A percentile compares a stretch with the other conserved stretches of the same genome.
Conservation (phyloP, 139 green algal genomes). For the Tetradesmus obliquus region DNA sequence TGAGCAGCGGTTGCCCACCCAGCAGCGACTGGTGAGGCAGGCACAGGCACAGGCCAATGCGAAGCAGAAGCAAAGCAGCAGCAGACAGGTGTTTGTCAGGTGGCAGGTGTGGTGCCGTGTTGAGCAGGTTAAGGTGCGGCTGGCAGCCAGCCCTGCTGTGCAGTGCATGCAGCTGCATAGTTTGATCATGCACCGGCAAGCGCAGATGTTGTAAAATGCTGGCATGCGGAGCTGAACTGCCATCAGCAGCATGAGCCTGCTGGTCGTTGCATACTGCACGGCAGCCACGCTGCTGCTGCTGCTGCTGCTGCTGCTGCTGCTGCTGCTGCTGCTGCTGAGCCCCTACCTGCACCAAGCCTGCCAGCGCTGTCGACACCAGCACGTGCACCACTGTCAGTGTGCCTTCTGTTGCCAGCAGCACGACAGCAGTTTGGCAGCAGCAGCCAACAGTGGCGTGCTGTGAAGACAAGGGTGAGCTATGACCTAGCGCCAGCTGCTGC, state of each 20-base stretch:
- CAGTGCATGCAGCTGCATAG: neutral
- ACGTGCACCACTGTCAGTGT: constrained; percentile 74
- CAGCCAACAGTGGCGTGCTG: neutral
- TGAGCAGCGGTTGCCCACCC: constrained; percentile 92
- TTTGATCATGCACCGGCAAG: neutral
- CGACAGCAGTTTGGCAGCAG: neutral
- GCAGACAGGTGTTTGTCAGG: neutral
- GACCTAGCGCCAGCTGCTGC: no score
- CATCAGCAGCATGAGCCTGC: neutral
- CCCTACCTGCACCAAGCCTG: constrained; percentile 72
- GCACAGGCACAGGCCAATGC: neutral
- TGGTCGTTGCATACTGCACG: neutral
- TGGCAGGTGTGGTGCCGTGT: neutral
- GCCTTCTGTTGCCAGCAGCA: constrained; percentile 51
- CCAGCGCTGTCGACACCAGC: constrained; percentile 76
- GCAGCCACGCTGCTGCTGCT: neutral
- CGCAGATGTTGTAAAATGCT: no score
- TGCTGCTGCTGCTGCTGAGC: neutral
- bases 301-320: constrained; percentile 10
- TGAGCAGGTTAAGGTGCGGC: neutral
- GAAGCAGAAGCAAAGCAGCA: no score
- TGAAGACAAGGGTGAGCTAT: no score
- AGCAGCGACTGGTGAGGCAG: constrained; percentile 70
- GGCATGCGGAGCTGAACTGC: no score
- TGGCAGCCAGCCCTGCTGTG: neutral